Base-by-base conservation (phyloP, 495 filamentous ascomycete genomes). In the Aspergillus bertholletiae region DNA sequence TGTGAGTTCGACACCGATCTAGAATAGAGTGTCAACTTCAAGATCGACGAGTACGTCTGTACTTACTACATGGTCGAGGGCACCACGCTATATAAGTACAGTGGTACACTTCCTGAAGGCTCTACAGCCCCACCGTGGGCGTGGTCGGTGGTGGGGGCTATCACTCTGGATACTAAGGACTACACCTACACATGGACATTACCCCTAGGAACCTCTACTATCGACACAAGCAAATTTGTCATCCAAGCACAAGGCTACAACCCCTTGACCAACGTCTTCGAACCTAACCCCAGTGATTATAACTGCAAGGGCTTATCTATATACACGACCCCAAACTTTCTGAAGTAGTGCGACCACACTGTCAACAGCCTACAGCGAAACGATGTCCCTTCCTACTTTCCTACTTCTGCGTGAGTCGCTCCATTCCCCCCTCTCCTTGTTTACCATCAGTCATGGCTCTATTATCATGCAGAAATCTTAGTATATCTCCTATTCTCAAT, bases 61-160 rank as follows among this genome's bases (percentile, higher is more conserved):
- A 45, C 58, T 17, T 53, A 60, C 53, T 60, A 60, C 43, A 60
- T 56, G 53, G 53, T 60, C 17, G 58, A 59, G 22, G 34, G 26
- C 32, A 27, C 28, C 20, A 43, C 24, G 1, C 52, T 59, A 7
- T 59, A 55, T 32, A 49, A 48, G 30, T 59, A 59, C 43, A 55
- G 48, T 34, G 57, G 57, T 34, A 30, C 43, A 5, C 28, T 52
- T 12, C 47, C 57, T 40, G 49, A 55, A 26, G 52, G 47, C 30
- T 32, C 27, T 12, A 55, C 48, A n/a, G 34, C 27, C 8, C 26
- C 27, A 11, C 52, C 52, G n/a, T 59, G 57, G 52, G 11, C 57
- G 2, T 59, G 53, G 54, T 22, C 22, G 12, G 20, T 21, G 18
- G 26, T 56, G 26, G 39, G 28, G 15, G 15, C 37, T 17, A 49